Percentiles rank a stretch among this genome's conserved stretches.
Conservation (phyloP, 2,329 filamentous ascomycete genomes). For the Penicillium sp. region DNA sequence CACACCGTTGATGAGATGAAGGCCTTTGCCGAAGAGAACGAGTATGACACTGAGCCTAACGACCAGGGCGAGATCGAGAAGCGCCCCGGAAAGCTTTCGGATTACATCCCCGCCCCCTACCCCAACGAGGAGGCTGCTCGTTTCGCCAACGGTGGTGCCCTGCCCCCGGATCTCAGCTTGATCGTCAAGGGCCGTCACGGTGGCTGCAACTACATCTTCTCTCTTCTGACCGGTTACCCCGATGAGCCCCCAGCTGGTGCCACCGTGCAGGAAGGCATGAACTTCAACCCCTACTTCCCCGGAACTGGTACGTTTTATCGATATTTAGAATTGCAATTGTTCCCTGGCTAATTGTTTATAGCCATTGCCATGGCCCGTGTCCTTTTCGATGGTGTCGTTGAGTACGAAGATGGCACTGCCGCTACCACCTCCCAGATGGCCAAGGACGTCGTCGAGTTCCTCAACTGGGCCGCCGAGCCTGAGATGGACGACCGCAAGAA, state of each 20-base stretch:
- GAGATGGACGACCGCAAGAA: conserved; percentile 99
- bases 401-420: conserved; percentile 96
- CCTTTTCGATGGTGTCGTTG: conserved; percentile 93
- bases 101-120: conserved; percentile 94
- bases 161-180: conserved; percentile 95
- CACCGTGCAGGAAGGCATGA: conserved; percentile 82
- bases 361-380: conserved; percentile 97
- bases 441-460: conserved; percentile 98
- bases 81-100: conserved; percentile 96
- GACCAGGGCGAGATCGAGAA: conserved; percentile 98
- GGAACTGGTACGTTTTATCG: conserved; percentile 70
- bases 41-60: conserved; percentile 98
- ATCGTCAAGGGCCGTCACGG: conserved; percentile 98
- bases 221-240: conserved; percentile 92
- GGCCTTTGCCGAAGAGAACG: conserved; percentile 94
- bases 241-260: conserved; percentile 94
- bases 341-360: conserved; percentile 27
- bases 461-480: conserved; percentile 98
- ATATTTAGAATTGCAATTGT: not conserved
- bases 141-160: conserved; percentile 96
- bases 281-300: conserved; percentile 99
- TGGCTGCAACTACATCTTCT: conserved; percentile 99
- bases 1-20: conserved; percentile 99
- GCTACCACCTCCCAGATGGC: conserved; percentile 98
- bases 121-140: conserved; percentile 99